Percentiles rank a stretch among this genome's conserved stretches.
Evolutionary conservation across 768 basidiomycete genomes (phyloP).

Genomic region (Rhodotorula babjevae): DNA sequence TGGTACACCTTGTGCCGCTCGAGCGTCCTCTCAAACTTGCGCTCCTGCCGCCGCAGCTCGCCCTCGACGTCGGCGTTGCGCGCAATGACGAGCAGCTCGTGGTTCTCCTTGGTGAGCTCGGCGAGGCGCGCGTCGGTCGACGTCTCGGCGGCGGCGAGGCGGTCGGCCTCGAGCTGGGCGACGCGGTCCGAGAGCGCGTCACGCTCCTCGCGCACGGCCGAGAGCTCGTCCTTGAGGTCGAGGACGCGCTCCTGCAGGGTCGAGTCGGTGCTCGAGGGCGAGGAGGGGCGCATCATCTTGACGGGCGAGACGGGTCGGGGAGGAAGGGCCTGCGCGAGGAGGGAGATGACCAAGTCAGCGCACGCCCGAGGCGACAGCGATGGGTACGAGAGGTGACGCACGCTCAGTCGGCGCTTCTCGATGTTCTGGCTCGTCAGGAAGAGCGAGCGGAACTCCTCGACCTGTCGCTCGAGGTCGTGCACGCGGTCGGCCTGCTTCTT

Average conservation of each 20-base stretch:
- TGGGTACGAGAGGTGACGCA: background rate
- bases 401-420: conserved; percentile 33
- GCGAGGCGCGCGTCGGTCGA: conserved; percentile 9
- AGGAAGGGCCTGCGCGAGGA: conserved; percentile 16
- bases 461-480: conserved; percentile 34
- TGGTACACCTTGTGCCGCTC: conserved; percentile 28
- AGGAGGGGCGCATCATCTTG: conserved; percentile 17
- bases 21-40: conserved; percentile 19
- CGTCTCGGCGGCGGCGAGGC: conserved; percentile 2
- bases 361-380: background rate
- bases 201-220: conserved; percentile 70
- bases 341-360: no score
- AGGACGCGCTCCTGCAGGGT: conserved; percentile 33
- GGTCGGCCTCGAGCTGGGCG: conserved; percentile 49
- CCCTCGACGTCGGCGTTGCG: conserved; percentile 35
- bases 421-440: conserved; percentile 41
- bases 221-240: conserved; percentile 60
- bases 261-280: background rate
- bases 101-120: conserved; percentile 20
- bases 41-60: conserved; percentile 29
- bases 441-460: conserved; percentile 37
- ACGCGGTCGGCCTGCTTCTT: conserved; percentile 25
- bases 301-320: conserved; percentile 32
- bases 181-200: conserved; percentile 63
- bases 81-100: conserved; percentile 34